phyloP scores from a whole-genome alignment of 768 basidiomycete species.

The Suillus discolor region DNA sequence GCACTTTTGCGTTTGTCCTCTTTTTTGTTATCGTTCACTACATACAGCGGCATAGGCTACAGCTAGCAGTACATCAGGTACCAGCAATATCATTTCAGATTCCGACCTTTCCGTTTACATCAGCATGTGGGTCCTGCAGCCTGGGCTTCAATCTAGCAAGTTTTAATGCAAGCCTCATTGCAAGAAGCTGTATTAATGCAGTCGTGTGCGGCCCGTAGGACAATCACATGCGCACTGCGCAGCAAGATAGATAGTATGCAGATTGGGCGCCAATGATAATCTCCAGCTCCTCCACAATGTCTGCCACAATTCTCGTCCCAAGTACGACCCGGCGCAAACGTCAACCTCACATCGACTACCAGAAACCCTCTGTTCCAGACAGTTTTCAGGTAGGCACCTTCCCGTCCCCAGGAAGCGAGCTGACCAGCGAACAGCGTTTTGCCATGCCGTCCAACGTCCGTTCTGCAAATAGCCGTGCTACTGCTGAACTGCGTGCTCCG shows the following conservation, averaged over 20 bases:
- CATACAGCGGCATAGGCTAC: conserved; percentile 17
- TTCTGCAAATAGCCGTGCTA: conserved; percentile 56
- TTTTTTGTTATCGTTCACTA: conserved; percentile 21
- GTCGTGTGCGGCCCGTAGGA: background rate
- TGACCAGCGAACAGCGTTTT: conserved; percentile 73
- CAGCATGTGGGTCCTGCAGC: too few relatives aligned
- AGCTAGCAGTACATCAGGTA: conserved; percentile 14
- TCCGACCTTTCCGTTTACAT: conserved; percentile 29
- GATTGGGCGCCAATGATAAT: conserved; percentile 25
- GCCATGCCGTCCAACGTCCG: conserved; percentile 42
- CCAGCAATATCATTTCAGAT: conserved; percentile 10
- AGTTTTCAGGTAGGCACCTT: conserved; percentile 69
- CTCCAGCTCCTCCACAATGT: conserved; percentile 42
- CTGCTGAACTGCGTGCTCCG: conserved; percentile 65
- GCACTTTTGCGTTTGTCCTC: conserved; percentile 9
- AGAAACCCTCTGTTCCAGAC: background rate
- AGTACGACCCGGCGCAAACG: background rate
- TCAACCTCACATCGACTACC: background rate
- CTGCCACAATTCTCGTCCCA: background rate
- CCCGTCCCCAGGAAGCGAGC: conserved; percentile 51
- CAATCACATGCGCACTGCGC: background rate
- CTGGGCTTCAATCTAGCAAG: too few relatives aligned
- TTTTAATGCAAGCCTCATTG: background rate
- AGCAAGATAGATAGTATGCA: conserved; percentile 32
- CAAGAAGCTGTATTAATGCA: background rate